Evolutionary conservation across 2,329 filamentous ascomycete genomes (phyloP).

Genomic region (Biscogniauxia mediterranea): DNA sequence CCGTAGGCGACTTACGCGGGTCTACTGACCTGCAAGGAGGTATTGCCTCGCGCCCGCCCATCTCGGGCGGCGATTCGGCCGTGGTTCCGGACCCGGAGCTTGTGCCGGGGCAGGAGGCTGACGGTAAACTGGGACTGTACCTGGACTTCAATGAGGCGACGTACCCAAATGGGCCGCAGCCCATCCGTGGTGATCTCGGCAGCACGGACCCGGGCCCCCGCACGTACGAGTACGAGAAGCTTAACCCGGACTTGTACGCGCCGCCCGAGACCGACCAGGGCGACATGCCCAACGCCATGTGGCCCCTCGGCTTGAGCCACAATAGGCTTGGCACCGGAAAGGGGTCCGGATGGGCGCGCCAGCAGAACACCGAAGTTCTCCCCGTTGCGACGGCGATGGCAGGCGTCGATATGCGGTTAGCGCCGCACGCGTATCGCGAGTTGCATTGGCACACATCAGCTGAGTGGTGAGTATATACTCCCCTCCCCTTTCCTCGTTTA

Average conservation of each 20-base stretch:
- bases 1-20: conserved; percentile 42
- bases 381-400: conserved; percentile 52
- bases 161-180: conserved; percentile 46
- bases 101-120: conserved; percentile 49
- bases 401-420: conserved; percentile 58
- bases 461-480: conserved; percentile 22
- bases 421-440: conserved; percentile 58
- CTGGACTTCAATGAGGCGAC: conserved; percentile 51
- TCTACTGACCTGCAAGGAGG: conserved; percentile 40
- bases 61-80: conserved; percentile 39
- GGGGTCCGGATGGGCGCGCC: conserved; percentile 51
- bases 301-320: conserved; percentile 53
- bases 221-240: conserved; percentile 49
- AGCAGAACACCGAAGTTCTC: conserved; percentile 52
- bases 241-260: conserved; percentile 54
- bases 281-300: conserved; percentile 46
- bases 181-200: conserved; percentile 51
- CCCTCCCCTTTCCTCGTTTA: background rate
- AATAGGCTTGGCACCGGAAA: conserved; percentile 44
- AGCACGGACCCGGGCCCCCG: conserved; percentile 52
- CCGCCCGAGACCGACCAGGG: conserved; percentile 54
- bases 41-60: conserved; percentile 36
- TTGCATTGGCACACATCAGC: conserved; percentile 59
- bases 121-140: conserved; percentile 48
- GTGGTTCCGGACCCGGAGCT: conserved; percentile 39